Conservation (phyloP, 805 yeast species). For the Priceomyces melissophilus region DNA sequence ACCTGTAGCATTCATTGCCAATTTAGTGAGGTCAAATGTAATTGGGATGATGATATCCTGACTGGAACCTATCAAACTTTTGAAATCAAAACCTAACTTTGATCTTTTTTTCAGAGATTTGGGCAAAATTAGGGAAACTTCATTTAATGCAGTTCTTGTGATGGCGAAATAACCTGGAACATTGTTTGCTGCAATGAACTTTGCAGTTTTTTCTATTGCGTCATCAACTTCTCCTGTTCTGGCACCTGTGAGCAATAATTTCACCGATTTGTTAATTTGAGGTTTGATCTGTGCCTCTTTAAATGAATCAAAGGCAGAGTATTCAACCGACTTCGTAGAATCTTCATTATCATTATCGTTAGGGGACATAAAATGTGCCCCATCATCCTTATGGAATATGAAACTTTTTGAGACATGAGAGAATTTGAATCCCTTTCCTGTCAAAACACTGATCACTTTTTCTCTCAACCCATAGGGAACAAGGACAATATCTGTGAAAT, state of each 20-base stretch:
- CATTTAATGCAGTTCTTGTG: conserved; percentile 50
- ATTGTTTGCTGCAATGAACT: conserved; percentile 26
- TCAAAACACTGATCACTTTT: conserved; percentile 45
- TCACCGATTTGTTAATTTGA: conserved; percentile 33
- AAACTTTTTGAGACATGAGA: conserved; percentile 44
- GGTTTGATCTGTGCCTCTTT: conserved; percentile 41
- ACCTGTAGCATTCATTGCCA: conserved; percentile 62
- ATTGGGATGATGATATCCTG: conserved; percentile 58
- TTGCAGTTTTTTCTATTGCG: conserved; percentile 43
- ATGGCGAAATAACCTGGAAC: conserved; percentile 47
- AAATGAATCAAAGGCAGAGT: conserved; percentile 34
- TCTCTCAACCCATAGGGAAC: conserved; percentile 47
- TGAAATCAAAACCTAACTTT: conserved; percentile 37
- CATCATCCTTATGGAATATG: conserved; percentile 13
- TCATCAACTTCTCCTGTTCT: conserved; percentile 45
- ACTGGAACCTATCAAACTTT: conserved; percentile 50
- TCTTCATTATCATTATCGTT: not conserved
- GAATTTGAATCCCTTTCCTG: conserved; percentile 41
- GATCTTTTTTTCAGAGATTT: conserved; percentile 33
- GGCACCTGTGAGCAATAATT: conserved; percentile 56
- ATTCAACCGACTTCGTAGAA: not conserved
- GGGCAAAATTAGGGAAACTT: conserved; percentile 48
- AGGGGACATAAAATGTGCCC: no score
- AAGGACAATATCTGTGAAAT: conserved; percentile 60
- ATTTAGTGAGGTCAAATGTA: conserved; percentile 46